Evolutionary conservation across 192 early-diverging fungal species (phyloP).

Genomic region (Coemansia sp.): DNA sequence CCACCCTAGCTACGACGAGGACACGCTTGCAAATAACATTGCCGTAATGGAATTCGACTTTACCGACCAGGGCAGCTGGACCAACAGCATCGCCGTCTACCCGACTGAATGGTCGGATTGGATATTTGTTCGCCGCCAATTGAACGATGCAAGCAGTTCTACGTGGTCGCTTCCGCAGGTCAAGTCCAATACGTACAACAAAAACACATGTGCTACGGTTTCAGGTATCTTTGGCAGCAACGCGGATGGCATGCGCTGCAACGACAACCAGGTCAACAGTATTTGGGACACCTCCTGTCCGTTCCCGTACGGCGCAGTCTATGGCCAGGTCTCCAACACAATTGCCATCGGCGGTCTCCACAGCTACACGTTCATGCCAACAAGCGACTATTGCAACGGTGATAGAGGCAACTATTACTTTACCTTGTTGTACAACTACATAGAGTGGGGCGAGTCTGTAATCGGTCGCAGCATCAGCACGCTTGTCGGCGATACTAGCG

Average conservation of each 20-base stretch:
- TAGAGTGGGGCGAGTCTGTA: slow-evolving; percentile 3
- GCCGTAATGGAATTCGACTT: slow-evolving; percentile 26
- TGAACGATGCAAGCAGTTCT: neutral
- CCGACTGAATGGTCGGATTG: slow-evolving; percentile 19
- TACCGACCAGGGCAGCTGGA: slow-evolving; percentile 15
- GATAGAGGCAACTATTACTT: slow-evolving; percentile 16
- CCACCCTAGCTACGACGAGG: slow-evolving; percentile 4
- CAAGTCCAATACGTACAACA: neutral
- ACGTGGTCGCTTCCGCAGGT: slow-evolving; percentile 14
- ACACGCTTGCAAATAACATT: slow-evolving; percentile 22
- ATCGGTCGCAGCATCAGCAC: slow-evolving; percentile 21
- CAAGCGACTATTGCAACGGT: slow-evolving; percentile 14
- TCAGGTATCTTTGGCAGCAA: slow-evolving; percentile 21
- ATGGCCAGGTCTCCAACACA: slow-evolving; percentile 10
- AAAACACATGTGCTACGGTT: neutral
- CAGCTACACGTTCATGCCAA: slow-evolving; percentile 20
- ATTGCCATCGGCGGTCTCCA: slow-evolving; percentile 26
- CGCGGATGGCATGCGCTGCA: slow-evolving; percentile 11
- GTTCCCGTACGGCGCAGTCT: slow-evolving; percentile 29
- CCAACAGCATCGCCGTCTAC: slow-evolving; percentile 22
- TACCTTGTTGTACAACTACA: slow-evolving; percentile 22
- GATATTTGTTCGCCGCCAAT: slow-evolving; percentile 15
- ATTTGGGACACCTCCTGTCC: slow-evolving; percentile 9
- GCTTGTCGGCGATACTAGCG: slow-evolving; percentile 17
- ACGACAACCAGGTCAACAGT: slow-evolving; percentile 5